Evolutionary conservation across 768 basidiomycete genomes (phyloP).

Genomic region (Tremella mesenterica): DNA sequence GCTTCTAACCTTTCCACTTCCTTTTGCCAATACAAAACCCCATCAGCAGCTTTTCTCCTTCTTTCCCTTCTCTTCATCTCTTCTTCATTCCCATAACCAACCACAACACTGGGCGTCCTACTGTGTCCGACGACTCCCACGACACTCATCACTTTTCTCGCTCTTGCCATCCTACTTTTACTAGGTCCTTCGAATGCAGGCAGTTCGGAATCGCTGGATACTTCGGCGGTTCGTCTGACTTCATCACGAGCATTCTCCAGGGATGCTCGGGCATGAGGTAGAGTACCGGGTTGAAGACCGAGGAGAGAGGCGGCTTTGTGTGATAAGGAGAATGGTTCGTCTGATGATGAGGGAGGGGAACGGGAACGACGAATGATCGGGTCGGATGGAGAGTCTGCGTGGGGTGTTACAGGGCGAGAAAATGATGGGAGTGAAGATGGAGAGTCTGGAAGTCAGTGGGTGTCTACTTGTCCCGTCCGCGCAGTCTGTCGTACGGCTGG

Average conservation of each 20-base stretch:
- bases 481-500: not conserved
- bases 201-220: not conserved
- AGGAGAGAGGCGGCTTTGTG: slow-evolving; percentile 31
- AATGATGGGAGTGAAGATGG: slow-evolving; percentile 21
- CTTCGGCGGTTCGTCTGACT: slow-evolving; percentile 11
- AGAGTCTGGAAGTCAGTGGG: slow-evolving; percentile 16
- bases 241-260: slow-evolving; percentile 36
- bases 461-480: not conserved
- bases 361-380: not conserved
- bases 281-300: slow-evolving; percentile 31
- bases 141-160: slow-evolving; percentile 9
- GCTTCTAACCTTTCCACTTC: slow-evolving; percentile 27
- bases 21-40: slow-evolving; percentile 37
- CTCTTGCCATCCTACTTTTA: slow-evolving; percentile 9
- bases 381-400: not conserved
- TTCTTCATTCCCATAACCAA: slow-evolving; percentile 26
- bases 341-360: not conserved
- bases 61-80: slow-evolving; percentile 33
- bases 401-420: slow-evolving; percentile 31
- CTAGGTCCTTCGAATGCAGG: not conserved
- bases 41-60: slow-evolving; percentile 32
- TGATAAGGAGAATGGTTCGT: slow-evolving; percentile 20
- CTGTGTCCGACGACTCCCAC: not conserved
- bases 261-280: slow-evolving; percentile 28
- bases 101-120: slow-evolving; percentile 14